Evolutionary conservation across 2,329 filamentous ascomycete genomes (phyloP), one percentile per base, ranked within the genome.

Genomic region (Cyphellophora europaea): DNA sequence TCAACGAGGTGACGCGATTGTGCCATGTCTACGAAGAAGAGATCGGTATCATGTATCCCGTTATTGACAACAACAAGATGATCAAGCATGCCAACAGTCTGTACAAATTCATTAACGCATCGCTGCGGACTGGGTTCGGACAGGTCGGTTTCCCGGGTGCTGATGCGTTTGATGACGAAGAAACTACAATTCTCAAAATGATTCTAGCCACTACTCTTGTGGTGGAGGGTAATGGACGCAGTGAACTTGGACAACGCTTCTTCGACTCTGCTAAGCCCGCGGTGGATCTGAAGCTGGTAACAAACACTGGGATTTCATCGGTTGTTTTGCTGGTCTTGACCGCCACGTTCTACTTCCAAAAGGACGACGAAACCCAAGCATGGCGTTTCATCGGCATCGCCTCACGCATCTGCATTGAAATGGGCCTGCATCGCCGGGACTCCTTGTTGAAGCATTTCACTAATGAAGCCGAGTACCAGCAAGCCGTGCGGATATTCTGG

Each of bases 31-130:
- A 91, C 52, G 83, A 93, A 47, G 87, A 95, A 49, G 88, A 95
- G 54, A 79, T 93, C 50, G 85, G 85, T 28, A 74, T 89, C 50
- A 93, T 94, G 85, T 94, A 93, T 55, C 89, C 89, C 0, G 74
- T 94, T 3, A 58, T 93, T 30, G 74, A 84, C 47, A 81, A 93
- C 21, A 74, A 82, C 27, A 69, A 70, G 27, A 65, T 93, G 25
- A 77, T 83, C 23, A 65, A 67, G 5, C 82, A 93, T 54, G 78
- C 79, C 5, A 77, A 73, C 42, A 69, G 71, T 40, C 63, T 94
- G 1, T 79, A 79, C 37, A 67, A 73, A 0, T 91, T 84, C 55
- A 77, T 91, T 52, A 82, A 87, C 46, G 72, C 77, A 18, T 76
- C 75, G 11, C 57, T 67, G 17, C 62, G 74, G 23, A 69, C 67